Evolutionary conservation across 2,329 filamentous ascomycete genomes (phyloP).

Genomic region (Calonectria leucothoes): DNA sequence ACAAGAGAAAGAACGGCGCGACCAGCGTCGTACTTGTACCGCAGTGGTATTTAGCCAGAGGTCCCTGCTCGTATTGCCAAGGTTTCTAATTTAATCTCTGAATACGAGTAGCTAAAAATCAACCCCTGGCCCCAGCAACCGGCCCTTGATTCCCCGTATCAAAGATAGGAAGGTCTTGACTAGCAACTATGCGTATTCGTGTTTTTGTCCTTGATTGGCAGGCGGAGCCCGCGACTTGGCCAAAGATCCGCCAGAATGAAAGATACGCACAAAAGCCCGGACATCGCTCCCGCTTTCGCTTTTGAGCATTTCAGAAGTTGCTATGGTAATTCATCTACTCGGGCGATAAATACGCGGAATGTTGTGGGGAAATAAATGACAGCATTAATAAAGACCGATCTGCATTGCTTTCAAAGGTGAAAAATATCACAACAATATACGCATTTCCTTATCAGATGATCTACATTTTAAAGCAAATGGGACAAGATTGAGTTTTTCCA

Average conservation of each 20-base stretch:
- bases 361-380: neutral
- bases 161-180: neutral
- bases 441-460: too few relatives aligned
- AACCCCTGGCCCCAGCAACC: neutral
- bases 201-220: neutral
- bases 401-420: neutral
- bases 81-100: conserved; percentile 1
- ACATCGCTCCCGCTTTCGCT: neutral
- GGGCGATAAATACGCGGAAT: neutral
- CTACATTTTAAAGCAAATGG: too few relatives aligned
- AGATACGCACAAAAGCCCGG: neutral
- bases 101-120: neutral
- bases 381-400: neutral
- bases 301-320: neutral
- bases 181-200: neutral
- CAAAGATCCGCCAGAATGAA: neutral
- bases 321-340: too few relatives aligned
- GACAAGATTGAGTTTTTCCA: too few relatives aligned
- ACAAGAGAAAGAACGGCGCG: neutral
- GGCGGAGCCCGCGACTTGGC: neutral
- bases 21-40: neutral
- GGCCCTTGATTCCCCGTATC: neutral
- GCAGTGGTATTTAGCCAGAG: neutral
- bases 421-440: neutral
- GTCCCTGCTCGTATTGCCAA: neutral